These are phyloP conservation scores for Pestalotiopsis sp. DNA, from an alignment of 2,329 filamentous ascomycete species.

Conservation along the genomic window DNA sequence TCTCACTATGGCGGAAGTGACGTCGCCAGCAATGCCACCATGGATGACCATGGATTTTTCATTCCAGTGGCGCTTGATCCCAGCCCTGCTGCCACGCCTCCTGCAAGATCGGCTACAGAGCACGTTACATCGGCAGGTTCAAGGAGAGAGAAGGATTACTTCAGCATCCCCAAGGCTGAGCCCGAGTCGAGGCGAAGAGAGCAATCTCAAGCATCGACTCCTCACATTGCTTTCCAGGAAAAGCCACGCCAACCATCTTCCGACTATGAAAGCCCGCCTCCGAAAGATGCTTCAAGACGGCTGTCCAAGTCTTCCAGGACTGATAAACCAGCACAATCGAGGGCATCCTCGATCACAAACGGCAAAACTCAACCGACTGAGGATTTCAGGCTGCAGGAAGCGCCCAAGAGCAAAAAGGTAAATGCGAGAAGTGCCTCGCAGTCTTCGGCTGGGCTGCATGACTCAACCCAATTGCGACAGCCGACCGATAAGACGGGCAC, in stretches of 20 bases:
- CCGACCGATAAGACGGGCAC: constrained; percentile 40
- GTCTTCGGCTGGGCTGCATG: constrained; percentile 39
- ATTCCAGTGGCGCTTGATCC: constrained; percentile 78
- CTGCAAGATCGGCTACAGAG: constrained; percentile 57
- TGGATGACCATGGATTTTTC: constrained; percentile 70
- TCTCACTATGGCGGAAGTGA: constrained; percentile 60
- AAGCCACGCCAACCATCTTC: constrained; percentile 70
- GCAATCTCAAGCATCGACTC: constrained; percentile 63
- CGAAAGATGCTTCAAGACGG: constrained; percentile 51
- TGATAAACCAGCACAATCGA: constrained; percentile 36
- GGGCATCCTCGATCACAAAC: constrained; percentile 42
- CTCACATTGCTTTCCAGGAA: constrained; percentile 92
- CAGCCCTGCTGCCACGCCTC: constrained; percentile 58
- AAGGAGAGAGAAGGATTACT: constrained; percentile 62
- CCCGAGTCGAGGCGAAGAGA: constrained; percentile 45
- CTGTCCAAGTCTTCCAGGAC: constrained; percentile 46
- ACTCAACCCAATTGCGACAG: constrained; percentile 36
- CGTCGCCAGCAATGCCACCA: constrained; percentile 41
- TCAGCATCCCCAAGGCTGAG: constrained; percentile 47
- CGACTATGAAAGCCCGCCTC: constrained; percentile 57
- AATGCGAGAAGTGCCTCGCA: constrained; percentile 48
- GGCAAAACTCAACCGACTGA: constrained; percentile 46
- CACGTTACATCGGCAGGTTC: constrained; percentile 45
- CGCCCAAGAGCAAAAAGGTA: constrained; percentile 65
- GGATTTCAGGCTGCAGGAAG: constrained; percentile 80